Base-by-base conservation (phyloP, 192 early-diverging fungal genomes). In the Backusella tarrabulga region DNA sequence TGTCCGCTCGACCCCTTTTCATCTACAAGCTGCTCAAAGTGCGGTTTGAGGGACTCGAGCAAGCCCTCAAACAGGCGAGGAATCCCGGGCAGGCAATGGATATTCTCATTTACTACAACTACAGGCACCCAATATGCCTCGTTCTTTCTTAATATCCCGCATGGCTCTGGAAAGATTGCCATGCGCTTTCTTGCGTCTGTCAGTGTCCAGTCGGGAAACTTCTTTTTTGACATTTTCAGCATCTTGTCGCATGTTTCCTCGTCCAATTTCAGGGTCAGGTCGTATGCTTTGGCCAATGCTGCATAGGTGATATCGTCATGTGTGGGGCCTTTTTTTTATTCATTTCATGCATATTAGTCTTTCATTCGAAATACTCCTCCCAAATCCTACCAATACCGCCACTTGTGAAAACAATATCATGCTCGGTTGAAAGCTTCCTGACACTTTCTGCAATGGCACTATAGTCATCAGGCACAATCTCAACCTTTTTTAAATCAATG, bases 41-140 rank as follows among this genome's bases (percentile, higher is more conserved):
- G 74, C 38, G 81, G 85, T 23, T 78, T 26, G 23, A 83, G 79
- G 35, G 46, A 76, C 3, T 77, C 35, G 8, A 86, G 34, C 6
- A 85, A 73, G 74, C 83, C 38, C 77, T 86, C 80, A 79, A 93
- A 94, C 42, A 94, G 78, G 46, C 80, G 75, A 21, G 93, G 92
- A 32, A 94, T 83, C 0, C 92, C 92, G 0, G 93, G 93, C 21
- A 94, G 80, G 38, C 93, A 83, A 72, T 90, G 88, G 41, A 93
- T 85, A 74, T 92, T 93, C 21, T 76, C 76, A 63, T 90, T 90
- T 9, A 90, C 88, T 8, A 88, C 79, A 34, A 92, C 92, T 26
- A 93, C 84, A 0, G 93, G 93, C 34, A 93, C 91, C 93, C 93
- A 95, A 11, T 90, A 72, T n/a, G 83, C 82, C 3, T 76, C 73